A percentile compares a stretch with the other conserved stretches of the same genome.
Conservation (phyloP, 1,284 basidiomycete species). For the Cryptococcus sp. region DNA sequence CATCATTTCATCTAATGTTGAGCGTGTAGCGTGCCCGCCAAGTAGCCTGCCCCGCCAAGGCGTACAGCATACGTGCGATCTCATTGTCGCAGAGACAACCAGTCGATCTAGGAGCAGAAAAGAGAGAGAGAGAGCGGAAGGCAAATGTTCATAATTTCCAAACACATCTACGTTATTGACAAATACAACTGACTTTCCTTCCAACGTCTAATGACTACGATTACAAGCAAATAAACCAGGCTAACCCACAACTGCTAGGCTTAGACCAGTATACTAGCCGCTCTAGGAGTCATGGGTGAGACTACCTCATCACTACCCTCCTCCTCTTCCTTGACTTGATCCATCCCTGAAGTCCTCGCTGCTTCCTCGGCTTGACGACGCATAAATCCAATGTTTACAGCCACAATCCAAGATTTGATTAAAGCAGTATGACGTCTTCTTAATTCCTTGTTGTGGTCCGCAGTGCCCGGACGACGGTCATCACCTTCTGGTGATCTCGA, state of each 20-base stretch:
- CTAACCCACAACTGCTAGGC: too few relatives aligned
- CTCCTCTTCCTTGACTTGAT: slow-evolving; percentile 5
- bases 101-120: too few relatives aligned
- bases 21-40: background rate
- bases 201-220: too few relatives aligned
- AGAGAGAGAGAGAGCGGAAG: too few relatives aligned
- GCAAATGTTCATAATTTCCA: too few relatives aligned
- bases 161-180: too few relatives aligned
- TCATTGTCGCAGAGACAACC: too few relatives aligned
- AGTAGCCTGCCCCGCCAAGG: background rate
- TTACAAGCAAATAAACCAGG: too few relatives aligned
- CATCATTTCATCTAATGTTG: too few relatives aligned
- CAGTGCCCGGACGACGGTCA: background rate
- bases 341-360: background rate
- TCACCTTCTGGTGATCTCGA: background rate
- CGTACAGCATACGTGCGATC: too few relatives aligned
- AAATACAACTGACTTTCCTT: too few relatives aligned
- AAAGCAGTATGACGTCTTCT: slow-evolving; percentile 35
- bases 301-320: slow-evolving; percentile 3
- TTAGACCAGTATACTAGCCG: background rate
- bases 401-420: slow-evolving; percentile 43
- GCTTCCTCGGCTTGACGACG: slow-evolving; percentile 20
- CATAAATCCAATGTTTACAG: slow-evolving; percentile 42
- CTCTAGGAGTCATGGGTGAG: background rate
- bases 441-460: slow-evolving; percentile 13